Conservation (phyloP, 1,139 yeast species). For the Entelexis paramagnoliae region DNA sequence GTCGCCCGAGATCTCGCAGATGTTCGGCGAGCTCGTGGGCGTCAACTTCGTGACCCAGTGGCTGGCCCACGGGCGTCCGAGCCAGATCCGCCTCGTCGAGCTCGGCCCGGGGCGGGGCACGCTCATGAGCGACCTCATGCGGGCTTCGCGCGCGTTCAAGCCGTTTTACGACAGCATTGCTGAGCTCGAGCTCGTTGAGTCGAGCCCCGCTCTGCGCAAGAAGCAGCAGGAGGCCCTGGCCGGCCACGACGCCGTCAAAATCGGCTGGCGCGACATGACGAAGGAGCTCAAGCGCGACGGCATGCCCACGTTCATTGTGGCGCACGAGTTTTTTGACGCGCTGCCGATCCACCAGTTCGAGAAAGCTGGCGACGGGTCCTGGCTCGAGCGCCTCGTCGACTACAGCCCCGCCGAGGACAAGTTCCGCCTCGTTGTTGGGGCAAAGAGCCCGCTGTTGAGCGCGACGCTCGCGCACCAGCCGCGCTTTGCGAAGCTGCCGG, state of each 20-base stretch:
- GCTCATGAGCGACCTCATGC: constrained; percentile 54
- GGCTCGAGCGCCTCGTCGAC: constrained; percentile 73
- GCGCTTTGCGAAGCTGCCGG: constrained; percentile 46
- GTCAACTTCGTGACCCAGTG: constrained; percentile 53
- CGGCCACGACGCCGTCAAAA: constrained; percentile 28
- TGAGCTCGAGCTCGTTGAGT: constrained; percentile 54
- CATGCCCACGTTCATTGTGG: constrained; percentile 53
- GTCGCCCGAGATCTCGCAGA: constrained; percentile 78
- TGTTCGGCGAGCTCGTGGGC: constrained; percentile 81
- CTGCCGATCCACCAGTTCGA: constrained; percentile 66
- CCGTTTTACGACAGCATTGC: constrained; percentile 29
- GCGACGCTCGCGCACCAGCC: constrained; percentile 42
- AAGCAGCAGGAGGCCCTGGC: constrained; percentile 50
- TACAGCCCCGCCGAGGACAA: constrained; percentile 27
- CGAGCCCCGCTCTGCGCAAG: constrained; percentile 53
- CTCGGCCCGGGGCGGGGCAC: constrained; percentile 87
- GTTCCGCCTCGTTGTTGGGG: constrained; percentile 34
- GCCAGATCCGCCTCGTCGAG: constrained; percentile 51
- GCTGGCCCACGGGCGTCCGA: constrained; percentile 48
- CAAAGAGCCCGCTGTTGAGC: constrained; percentile 10
- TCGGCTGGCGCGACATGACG: constrained; percentile 66
- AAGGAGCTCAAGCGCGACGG: constrained; percentile 39
- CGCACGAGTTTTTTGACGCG: constrained; percentile 85
- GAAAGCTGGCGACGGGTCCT: constrained; percentile 37
- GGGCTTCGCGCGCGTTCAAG: constrained; percentile 29